These are phyloP conservation scores for Wickerhamomyces sp. DNA, from an alignment of 1,139 yeast species.

Conservation along the genomic window DNA sequence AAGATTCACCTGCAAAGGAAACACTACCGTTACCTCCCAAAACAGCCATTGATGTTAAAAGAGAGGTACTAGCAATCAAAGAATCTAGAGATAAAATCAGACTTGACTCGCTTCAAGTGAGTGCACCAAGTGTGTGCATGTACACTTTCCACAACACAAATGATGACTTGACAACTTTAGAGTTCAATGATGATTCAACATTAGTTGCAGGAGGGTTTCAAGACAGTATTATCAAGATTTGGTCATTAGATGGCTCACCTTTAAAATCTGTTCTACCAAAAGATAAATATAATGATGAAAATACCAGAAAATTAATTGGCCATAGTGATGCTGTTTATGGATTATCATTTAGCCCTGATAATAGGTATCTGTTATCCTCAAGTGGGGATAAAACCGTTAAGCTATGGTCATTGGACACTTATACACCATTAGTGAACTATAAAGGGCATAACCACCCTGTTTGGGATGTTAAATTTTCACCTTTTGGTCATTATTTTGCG, in stretches of 20 bases:
- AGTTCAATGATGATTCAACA: conserved; percentile 83
- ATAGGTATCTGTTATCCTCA: conserved; percentile 70
- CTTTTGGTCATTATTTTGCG: conserved; percentile 94
- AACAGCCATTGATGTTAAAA: conserved; percentile 71
- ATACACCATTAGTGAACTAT: conserved; percentile 84
- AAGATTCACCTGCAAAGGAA: conserved; percentile 72
- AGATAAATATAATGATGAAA: conserved; percentile 48
- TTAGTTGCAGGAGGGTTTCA: conserved; percentile 92
- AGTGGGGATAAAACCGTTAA: conserved; percentile 92
- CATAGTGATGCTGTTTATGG: conserved; percentile 96
- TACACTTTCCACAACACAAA: conserved; percentile 96
- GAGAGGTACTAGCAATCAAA: conserved; percentile 72
- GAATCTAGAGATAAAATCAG: conserved; percentile 76
- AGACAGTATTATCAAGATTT: conserved; percentile 82
- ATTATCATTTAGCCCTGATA: conserved; percentile 86
- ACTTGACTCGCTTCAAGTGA: conserved; percentile 63
- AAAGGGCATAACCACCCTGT: conserved; percentile 96
- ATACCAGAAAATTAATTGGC: conserved; percentile 67
- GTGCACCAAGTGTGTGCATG: conserved; percentile 95
- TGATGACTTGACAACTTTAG: conserved; percentile 77
- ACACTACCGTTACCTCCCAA: conserved; percentile 80
- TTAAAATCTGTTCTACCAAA: conserved; percentile 60
- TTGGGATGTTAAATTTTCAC: conserved; percentile 96
- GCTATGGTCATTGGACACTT: conserved; percentile 92
- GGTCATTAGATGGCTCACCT: conserved; percentile 92